Conservation (phyloP, 2,329 filamentous ascomycete species). For the Graphilbum fragrans region DNA sequence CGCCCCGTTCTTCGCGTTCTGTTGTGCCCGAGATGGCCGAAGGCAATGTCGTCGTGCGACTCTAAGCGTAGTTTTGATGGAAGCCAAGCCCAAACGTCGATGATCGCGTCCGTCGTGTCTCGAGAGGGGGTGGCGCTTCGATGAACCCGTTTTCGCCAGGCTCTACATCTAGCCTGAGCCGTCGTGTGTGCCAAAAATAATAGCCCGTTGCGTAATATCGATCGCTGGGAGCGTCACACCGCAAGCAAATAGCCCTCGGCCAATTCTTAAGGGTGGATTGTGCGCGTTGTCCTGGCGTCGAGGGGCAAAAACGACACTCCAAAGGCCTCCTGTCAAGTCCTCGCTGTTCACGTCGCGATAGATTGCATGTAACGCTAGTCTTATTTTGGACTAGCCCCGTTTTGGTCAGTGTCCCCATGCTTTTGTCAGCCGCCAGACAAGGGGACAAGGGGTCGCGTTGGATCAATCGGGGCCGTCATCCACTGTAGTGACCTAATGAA, state of each 20-base stretch:
- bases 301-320: slow-evolving; percentile 4
- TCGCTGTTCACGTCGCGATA: slow-evolving; percentile 13
- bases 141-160: too few species aligned
- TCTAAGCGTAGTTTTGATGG: too few species aligned
- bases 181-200: too few species aligned
- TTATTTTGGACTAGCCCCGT: neutral
- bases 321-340: neutral
- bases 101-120: neutral
- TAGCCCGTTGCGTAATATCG: too few species aligned
- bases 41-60: too few species aligned
- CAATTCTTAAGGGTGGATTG: neutral
- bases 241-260: too few species aligned
- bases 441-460: neutral
- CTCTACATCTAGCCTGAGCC: too few species aligned
- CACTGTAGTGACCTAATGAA: too few species aligned
- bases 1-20: too few species aligned
- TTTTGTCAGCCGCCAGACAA: slow-evolving; percentile 10
- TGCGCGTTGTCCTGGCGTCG: slow-evolving; percentile 3
- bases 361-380: slow-evolving; percentile 3
- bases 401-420: slow-evolving; percentile 1
- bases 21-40: too few species aligned
- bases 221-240: too few species aligned
- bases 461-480: neutral
- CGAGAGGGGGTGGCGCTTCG: neutral
- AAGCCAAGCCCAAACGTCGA: too few species aligned